phyloP scores from a whole-genome alignment of 2,329 filamentous ascomycete species.

The Microascus cirrosus region DNA sequence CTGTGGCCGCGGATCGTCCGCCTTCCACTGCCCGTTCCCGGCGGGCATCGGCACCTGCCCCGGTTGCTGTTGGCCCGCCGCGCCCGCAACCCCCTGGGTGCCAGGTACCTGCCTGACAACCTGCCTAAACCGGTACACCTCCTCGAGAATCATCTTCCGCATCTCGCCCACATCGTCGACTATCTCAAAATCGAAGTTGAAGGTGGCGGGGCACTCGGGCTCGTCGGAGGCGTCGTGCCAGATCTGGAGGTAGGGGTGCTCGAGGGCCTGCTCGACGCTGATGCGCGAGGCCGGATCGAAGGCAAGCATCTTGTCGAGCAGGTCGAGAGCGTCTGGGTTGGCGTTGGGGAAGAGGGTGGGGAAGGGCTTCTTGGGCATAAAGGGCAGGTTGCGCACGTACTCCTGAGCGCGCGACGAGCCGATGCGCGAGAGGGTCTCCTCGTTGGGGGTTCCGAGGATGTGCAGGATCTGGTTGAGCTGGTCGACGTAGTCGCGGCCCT shows the following conservation, averaged over 20 bases:
- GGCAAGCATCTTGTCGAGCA: constrained; percentile 93
- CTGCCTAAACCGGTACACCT: constrained; percentile 77
- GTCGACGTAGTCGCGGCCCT: constrained; percentile 97
- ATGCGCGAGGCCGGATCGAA: constrained; percentile 93
- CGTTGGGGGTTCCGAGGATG: constrained; percentile 92
- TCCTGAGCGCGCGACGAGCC: constrained; percentile 93
- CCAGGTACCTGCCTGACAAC: constrained; percentile 40
- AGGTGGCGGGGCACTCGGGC: constrained; percentile 82
- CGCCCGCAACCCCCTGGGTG: constrained; percentile 17
- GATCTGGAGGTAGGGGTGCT: constrained; percentile 93
- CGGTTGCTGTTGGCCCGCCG: constrained; percentile 23
- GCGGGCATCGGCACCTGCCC: constrained; percentile 41
- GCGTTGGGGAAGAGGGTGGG: constrained; percentile 80
- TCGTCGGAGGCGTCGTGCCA: constrained; percentile 98
- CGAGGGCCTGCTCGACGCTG: constrained; percentile 85
- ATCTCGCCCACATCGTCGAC: constrained; percentile 90
- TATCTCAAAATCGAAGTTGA: constrained; percentile 98
- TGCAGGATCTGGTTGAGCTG: constrained; percentile 98
- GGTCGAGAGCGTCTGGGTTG: constrained; percentile 89
- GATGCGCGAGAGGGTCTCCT: constrained; percentile 87
- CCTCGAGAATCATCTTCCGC: constrained; percentile 95
- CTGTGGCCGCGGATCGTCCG: constrained; percentile 49
- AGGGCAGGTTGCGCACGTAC: constrained; percentile 92
- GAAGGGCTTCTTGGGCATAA: constrained; percentile 91
- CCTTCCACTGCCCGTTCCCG: constrained; percentile 41